Conservation (phyloP, 106 monocot genomes). For the Xerophyta viscosa region DNA sequence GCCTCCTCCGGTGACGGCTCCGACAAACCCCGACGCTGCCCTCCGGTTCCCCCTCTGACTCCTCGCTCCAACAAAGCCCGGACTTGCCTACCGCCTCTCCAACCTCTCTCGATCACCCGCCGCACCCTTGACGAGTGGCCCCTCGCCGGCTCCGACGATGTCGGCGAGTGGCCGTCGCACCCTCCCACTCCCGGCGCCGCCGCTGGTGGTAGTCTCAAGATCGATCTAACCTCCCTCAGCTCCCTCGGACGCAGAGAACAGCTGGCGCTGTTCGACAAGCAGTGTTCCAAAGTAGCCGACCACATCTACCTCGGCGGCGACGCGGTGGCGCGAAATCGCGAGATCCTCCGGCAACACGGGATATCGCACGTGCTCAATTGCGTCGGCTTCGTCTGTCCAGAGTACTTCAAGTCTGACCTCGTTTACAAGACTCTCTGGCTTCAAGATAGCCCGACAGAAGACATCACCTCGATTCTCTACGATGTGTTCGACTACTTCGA, state of each 20-base stretch:
- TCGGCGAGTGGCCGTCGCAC: constrained; percentile 77
- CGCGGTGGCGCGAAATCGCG: constrained; percentile 71
- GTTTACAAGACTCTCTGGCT: constrained; percentile 96
- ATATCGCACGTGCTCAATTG: constrained; percentile 95
- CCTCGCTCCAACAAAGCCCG: constrained; percentile 68
- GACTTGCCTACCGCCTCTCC: constrained; percentile 75
- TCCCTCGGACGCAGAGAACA: constrained; percentile 37
- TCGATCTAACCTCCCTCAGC: constrained; percentile 39
- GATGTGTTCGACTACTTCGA: constrained; percentile 99
- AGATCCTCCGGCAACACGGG: constrained; percentile 70
- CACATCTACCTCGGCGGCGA: constrained; percentile 93
- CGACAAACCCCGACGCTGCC: constrained; percentile 25
- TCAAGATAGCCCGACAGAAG: constrained; percentile 83
- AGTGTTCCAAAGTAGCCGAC: constrained; percentile 96
- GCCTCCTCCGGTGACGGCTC: constrained; percentile 2
- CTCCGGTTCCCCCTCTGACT: constrained; percentile 61
- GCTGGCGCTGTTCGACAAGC: constrained; percentile 84
- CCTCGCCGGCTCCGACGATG: constrained; percentile 69
- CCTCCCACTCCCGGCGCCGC: constrained; percentile 47
- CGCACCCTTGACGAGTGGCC: constrained; percentile 86
- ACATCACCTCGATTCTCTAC: constrained; percentile 89
- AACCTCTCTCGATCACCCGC: constrained; percentile 75
- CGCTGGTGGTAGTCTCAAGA: constrained; percentile 8
- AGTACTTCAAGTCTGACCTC: constrained; percentile 89
- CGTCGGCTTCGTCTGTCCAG: constrained; percentile 83